Percentiles rank a stretch among this genome's conserved stretches.
Conservation (phyloP, 768 basidiomycete genomes). For the Collybiopsis confluens region DNA sequence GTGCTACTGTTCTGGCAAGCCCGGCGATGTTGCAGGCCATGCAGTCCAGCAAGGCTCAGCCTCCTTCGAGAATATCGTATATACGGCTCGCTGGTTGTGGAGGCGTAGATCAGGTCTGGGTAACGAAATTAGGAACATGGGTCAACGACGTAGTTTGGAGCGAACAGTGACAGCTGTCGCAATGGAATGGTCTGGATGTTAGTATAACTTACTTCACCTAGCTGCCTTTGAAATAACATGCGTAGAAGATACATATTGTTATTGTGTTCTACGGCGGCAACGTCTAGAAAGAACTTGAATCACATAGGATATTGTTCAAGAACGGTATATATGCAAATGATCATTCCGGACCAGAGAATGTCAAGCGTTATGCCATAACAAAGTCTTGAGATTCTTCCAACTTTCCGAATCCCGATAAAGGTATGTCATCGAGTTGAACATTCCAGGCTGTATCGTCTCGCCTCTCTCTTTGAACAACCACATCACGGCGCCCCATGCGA, state of each 20-base stretch:
- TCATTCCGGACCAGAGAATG: background rate
- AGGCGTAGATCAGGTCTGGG: background rate
- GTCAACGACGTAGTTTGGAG: constrained; percentile 1
- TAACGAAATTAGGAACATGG: background rate
- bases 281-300: no score
- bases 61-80: background rate
- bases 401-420: constrained; percentile 89
- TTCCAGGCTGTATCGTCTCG: constrained; percentile 92
- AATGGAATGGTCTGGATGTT: no score
- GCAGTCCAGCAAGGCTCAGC: background rate
- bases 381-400: constrained; percentile 78
- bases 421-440: constrained; percentile 96
- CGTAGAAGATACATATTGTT: no score
- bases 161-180: no score
- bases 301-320: no score
- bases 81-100: background rate
- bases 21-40: background rate
- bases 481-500: constrained; percentile 96
- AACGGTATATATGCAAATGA: background rate
- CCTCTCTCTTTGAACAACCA: constrained; percentile 86
- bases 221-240: no score
- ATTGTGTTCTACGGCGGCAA: no score
- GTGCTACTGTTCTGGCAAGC: background rate
- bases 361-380: constrained; percentile 88
- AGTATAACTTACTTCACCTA: no score